These are phyloP conservation scores for Fraxinus platypoda DNA, from an alignment of 305 asterid genomes.

Conservation along the genomic window DNA sequence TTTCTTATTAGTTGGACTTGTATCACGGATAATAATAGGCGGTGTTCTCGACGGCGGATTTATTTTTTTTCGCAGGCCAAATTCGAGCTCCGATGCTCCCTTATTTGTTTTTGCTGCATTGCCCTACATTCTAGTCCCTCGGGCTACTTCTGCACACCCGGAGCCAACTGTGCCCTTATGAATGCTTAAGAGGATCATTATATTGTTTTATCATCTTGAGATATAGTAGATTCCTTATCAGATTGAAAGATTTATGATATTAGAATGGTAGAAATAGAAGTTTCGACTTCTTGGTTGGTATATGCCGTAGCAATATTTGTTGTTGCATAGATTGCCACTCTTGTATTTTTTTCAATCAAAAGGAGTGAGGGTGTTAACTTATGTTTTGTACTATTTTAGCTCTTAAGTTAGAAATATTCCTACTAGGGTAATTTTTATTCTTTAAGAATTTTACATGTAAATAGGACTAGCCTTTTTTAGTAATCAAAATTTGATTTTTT, in stretches of 20 bases:
- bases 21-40: neutral
- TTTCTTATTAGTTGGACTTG: neutral
- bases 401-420: neutral
- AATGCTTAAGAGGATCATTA: neutral
- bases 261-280: neutral
- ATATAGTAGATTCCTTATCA: neutral
- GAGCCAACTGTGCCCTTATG: neutral
- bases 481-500: neutral
- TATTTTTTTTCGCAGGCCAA: neutral
- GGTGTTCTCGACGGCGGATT: neutral
- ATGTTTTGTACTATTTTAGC: neutral
- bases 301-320: neutral
- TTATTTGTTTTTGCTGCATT: neutral
- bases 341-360: neutral
- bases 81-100: neutral
- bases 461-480: neutral
- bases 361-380: neutral
- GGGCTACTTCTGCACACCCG: neutral
- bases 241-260: neutral
- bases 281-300: neutral
- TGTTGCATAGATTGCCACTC: neutral
- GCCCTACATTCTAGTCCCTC: neutral
- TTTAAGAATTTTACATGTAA: neutral
- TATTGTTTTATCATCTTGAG: neutral
- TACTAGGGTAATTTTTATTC: neutral